Conservation (phyloP, 768 basidiomycete species). For the Psilocybe tampanensis region DNA sequence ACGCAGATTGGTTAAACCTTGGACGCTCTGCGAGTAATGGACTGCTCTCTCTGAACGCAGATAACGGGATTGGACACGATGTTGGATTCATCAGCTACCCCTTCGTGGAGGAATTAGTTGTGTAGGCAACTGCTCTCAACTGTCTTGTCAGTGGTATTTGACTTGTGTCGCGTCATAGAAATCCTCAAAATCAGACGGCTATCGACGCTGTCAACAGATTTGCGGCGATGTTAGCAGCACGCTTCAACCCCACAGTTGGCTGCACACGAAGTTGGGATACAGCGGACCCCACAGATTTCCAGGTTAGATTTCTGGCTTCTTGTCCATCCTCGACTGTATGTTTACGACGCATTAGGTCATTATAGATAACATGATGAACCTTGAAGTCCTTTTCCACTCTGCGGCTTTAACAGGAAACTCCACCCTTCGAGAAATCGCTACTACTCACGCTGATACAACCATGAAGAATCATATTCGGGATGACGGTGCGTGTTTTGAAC, state of each 20-base stretch:
- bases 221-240: constrained; percentile 53
- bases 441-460: constrained; percentile 66
- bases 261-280: constrained; percentile 74
- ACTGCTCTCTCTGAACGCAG: constrained; percentile 49
- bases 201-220: constrained; percentile 58
- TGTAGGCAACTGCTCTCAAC: constrained; percentile 41
- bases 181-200: constrained; percentile 59
- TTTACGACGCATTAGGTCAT: constrained; percentile 47
- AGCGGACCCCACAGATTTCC: constrained; percentile 59
- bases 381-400: constrained; percentile 65
- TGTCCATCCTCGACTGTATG: not conserved
- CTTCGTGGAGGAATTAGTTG: constrained; percentile 58
- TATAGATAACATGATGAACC: constrained; percentile 83
- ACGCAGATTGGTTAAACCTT: constrained; percentile 59
- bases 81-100: constrained; percentile 74
- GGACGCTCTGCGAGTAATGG: constrained; percentile 54
- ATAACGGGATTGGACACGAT: constrained; percentile 61
- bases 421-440: constrained; percentile 61
- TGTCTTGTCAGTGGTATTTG: not conserved
- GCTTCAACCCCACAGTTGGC: constrained; percentile 62
- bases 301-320: constrained; percentile 33
- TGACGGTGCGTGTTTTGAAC: constrained; percentile 49
- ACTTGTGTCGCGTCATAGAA: constrained; percentile 34
- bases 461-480: constrained; percentile 65
- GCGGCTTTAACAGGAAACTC: constrained; percentile 60